phyloP scores from a whole-genome alignment of 176 grass and related monocot species.

The Triticum urartu region DNA sequence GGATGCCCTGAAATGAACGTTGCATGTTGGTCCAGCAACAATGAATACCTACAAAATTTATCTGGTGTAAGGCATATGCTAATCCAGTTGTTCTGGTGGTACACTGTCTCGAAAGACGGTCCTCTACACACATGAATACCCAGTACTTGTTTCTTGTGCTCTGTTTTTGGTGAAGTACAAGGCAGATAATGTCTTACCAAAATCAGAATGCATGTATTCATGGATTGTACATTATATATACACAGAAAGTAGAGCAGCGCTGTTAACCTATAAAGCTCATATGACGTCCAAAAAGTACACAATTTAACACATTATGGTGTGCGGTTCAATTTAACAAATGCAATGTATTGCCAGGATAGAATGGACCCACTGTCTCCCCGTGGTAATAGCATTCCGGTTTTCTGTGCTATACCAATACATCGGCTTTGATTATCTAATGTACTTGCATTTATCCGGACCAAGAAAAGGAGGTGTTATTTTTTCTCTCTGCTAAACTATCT shows the following conservation, averaged over 20 bases:
- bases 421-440: not conserved
- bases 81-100: not conserved
- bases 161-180: not conserved
- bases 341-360: not conserved
- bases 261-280: not conserved
- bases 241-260: not conserved
- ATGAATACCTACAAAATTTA: no score
- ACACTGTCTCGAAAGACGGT: not conserved
- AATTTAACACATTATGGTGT: not conserved
- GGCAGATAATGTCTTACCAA: not conserved
- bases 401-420: not conserved
- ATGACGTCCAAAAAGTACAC: not conserved
- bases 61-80: not conserved
- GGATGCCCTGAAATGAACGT: accelerated
- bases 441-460: not conserved
- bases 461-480: not conserved
- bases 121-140: not conserved
- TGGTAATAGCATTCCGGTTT: not conserved
- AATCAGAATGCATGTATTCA: not conserved
- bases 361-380: not conserved
- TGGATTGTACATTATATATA: not conserved
- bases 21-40: not conserved
- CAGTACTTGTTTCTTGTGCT: not conserved
- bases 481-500: not conserved
- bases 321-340: not conserved